Conservation (phyloP, 768 basidiomycete species). For the Auriscalpium vulgare region DNA sequence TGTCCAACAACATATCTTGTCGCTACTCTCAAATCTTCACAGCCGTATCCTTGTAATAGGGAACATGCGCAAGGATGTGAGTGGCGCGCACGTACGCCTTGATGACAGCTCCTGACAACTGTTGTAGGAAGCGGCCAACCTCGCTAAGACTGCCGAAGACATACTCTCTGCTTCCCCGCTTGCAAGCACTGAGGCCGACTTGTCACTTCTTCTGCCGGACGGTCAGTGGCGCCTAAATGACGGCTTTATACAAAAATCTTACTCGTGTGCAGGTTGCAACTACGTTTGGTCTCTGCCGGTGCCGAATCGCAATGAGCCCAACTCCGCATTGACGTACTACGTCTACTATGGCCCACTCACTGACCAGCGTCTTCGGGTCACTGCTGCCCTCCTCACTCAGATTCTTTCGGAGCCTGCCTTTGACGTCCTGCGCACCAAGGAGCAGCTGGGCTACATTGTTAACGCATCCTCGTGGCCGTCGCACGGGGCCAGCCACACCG, state of each 20-base stretch:
- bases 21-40: conserved; percentile 56
- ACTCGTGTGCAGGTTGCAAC: conserved; percentile 48
- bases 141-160: conserved; percentile 66
- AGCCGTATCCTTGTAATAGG: conserved; percentile 73
- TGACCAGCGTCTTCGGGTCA: conserved; percentile 58
- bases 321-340: conserved; percentile 83
- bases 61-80: conserved; percentile 76
- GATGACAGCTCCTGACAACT: not conserved
- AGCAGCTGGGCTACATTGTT: conserved; percentile 94
- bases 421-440: conserved; percentile 83
- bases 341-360: conserved; percentile 65
- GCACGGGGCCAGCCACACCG: conserved; percentile 60
- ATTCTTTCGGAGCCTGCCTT: conserved; percentile 91
- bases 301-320: conserved; percentile 79
- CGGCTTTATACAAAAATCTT: not conserved
- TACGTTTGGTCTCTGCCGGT: conserved; percentile 57
- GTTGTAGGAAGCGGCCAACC: conserved; percentile 61
- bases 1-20: conserved; percentile 50
- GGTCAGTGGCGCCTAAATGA: conserved; percentile 32
- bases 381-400: conserved; percentile 65
- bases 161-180: conserved; percentile 50
- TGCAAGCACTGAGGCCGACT: conserved; percentile 43
- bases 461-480: conserved; percentile 48
- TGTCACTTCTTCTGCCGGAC: conserved; percentile 57
- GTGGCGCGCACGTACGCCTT: conserved; percentile 17